A percentile compares a stretch with the other conserved stretches of the same genome.
phyloP scores from a whole-genome alignment of 805 yeast genomes.

The Diddensiella transvaalensis region DNA sequence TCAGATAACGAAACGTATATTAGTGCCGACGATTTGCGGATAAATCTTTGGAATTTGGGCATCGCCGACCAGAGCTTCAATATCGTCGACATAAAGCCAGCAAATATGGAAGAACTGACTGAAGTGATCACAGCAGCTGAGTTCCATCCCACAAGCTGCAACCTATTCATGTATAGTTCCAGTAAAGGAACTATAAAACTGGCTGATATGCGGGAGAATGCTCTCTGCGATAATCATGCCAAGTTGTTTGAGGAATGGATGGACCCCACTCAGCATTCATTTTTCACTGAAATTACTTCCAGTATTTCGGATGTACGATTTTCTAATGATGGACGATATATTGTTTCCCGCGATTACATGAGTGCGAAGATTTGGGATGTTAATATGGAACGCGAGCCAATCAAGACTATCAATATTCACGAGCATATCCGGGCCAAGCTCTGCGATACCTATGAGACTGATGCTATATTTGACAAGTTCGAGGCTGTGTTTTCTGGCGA shows the following conservation, averaged over 20 bases:
- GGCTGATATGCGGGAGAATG: slow-evolving; percentile 94
- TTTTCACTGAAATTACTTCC: slow-evolving; percentile 95
- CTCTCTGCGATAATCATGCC: slow-evolving; percentile 87
- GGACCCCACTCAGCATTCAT: slow-evolving; percentile 90
- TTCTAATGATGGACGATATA: slow-evolving; percentile 86
- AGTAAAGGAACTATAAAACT: slow-evolving; percentile 94
- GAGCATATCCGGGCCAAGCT: slow-evolving; percentile 89
- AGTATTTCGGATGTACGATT: slow-evolving; percentile 92
- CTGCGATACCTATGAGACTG: slow-evolving; percentile 97
- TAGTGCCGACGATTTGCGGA: slow-evolving; percentile 88
- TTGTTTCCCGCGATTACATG: slow-evolving; percentile 96
- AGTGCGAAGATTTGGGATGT: slow-evolving; percentile 98
- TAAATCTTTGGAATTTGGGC: slow-evolving; percentile 92
- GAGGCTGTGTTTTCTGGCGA: slow-evolving; percentile 96
- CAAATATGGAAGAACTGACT: slow-evolving; percentile 97
- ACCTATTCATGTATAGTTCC: slow-evolving; percentile 89
- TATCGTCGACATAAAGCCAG: slow-evolving; percentile 96
- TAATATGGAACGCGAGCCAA: slow-evolving; percentile 92
- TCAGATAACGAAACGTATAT: slow-evolving; percentile 95
- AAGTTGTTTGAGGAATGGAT: slow-evolving; percentile 81
- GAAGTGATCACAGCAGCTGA: slow-evolving; percentile 97
- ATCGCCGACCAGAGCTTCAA: slow-evolving; percentile 94
- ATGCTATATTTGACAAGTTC: slow-evolving; percentile 96
- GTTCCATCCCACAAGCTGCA: slow-evolving; percentile 91
- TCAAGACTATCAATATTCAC: slow-evolving; percentile 91